Evolutionary conservation across 1,284 basidiomycete genomes (phyloP), one percentile per base, ranked within the genome.

Genomic region (Melampsora larici-populina): DNA sequence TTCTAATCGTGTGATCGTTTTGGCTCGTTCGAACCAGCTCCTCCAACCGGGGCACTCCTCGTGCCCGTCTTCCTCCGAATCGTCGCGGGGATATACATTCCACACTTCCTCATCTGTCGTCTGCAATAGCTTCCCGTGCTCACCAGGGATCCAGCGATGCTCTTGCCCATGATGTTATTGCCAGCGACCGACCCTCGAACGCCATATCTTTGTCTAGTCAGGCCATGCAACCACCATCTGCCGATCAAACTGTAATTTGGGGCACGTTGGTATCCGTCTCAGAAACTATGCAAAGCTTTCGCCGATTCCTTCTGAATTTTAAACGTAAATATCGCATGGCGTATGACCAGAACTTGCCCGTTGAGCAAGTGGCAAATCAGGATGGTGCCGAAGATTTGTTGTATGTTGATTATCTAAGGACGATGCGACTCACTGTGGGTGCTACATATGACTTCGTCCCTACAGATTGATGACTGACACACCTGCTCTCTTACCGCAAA

Each of bases 261-360:
- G 96, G 96, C 49, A 99, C 96, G 0, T 94, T 91, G 1, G 93
- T 99, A 79, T 92, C 92, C 80, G 88, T 98, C 29, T 88, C 89
- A 6, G 92, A 97, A 84, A 91, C 92, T 15, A 97, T 97, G 92
- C 90, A 90, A 82, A 85, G 90, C 36, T 98, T 98, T 86, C 89
- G 90, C 66, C 89, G 92, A 67, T 98, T 98, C 84, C 85, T 99
- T 76, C 89, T 88, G 68, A 91, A 92, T 0, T 99, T 97, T 88
- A 97, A 97, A 82, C 89, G 90, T 75, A 98, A 97, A 84, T 97
- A 98, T 82, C 89, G 96, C 3, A 87, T 90, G 60, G 87, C 87
- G 0, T 88, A 92, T 82, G 91, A 93, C 82, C 88, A 91, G 29
- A 69, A 62, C 40, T 48, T 76, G 46, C 49, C 73, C 15, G 33